Base-by-base conservation (phyloP, 257 asterid species). In the Solanum tacnaense region DNA sequence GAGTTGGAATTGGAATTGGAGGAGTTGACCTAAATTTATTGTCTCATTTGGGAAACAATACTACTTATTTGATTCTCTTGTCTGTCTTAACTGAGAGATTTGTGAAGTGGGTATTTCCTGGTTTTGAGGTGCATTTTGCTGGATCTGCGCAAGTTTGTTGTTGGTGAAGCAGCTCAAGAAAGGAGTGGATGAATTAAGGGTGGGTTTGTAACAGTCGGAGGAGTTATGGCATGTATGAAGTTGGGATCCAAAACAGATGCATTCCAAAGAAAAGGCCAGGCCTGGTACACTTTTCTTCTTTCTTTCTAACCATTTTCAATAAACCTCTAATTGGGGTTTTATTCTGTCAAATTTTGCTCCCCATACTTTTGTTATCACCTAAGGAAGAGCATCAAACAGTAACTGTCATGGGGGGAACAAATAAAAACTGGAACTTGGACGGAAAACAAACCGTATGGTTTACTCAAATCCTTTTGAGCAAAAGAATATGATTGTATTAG, bases 181-280 rank as follows among this genome's bases (percentile, higher is more conserved):
- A 52, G 62, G 62, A 52, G 62, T 87, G 75, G 79, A 76, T 58
- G 58, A 88, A 84, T 89, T 88, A 31, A 88, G 88, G 84, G 60
- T 31, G 81, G 44, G 84, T 78, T 86, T 87, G 73, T 76, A 32
- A 79, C 56, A 87, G 71, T 78, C 27, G 15, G 87, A 75, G 31
- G 92, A 87, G 85, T 94, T 23, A 62, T 95, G 98, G 98, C 99
- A 91, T 95, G 98, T 95, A 91, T 95, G 98, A 97, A 97, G 91
- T 87, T 97, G 94, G 98, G 98, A 91, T 97, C 99, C 87, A 97
- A 97, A 88, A 88, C 93, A 87, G 99, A 97, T 94, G 98, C 98
- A 70, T 95, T 97, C 78, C 93, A 94, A 93, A 94, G 94, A 86
- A 96, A 95, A 91, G 99, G 99, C 46, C 98, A 95, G 88, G 96